phyloP scores from a whole-genome alignment of 108 stramenopile genomes.

The Cyclotella baltica region DNA sequence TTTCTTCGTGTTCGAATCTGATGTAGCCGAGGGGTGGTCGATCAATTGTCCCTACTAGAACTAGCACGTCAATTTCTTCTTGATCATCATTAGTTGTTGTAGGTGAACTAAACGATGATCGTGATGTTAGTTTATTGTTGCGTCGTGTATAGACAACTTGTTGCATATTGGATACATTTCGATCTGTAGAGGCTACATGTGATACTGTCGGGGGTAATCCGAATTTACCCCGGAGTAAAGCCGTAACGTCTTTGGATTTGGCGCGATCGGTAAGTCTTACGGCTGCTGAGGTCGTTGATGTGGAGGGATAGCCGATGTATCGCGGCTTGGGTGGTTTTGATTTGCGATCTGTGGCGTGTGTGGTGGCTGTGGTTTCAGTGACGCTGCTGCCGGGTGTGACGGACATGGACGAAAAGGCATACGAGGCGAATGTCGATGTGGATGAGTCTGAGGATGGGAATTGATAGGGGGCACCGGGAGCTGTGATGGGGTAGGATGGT shows the following conservation, averaged over 20 bases:
- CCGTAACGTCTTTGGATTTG: constrained; percentile 47
- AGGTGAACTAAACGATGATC: too few relatives aligned
- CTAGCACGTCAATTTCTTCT: constrained; percentile 47
- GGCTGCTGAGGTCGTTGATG: constrained; percentile 45
- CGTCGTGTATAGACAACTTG: not conserved
- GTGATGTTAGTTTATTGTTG: not conserved
- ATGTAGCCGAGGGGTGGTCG: constrained; percentile 50
- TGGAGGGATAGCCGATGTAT: constrained; percentile 28
- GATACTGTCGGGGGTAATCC: constrained; percentile 33
- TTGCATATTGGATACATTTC: constrained; percentile 9
- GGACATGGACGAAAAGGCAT: constrained; percentile 25
- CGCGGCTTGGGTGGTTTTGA: constrained; percentile 9
- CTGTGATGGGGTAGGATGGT: constrained; percentile 42
- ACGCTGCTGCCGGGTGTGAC: constrained; percentile 3
- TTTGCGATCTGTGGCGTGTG: not conserved
- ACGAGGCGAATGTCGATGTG: constrained; percentile 30
- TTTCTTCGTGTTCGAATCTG: constrained; percentile 55
- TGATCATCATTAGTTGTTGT: not conserved
- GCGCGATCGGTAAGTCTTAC: constrained; percentile 54
- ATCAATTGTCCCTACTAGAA: constrained; percentile 53
- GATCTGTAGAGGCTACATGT: not conserved
- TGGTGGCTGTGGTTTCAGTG: not conserved
- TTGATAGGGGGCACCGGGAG: constrained; percentile 33
- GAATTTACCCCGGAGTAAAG: constrained; percentile 55
- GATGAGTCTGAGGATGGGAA: constrained; percentile 36